phyloP scores from a whole-genome alignment of 768 basidiomycete species.

The Suillus subluteus region DNA sequence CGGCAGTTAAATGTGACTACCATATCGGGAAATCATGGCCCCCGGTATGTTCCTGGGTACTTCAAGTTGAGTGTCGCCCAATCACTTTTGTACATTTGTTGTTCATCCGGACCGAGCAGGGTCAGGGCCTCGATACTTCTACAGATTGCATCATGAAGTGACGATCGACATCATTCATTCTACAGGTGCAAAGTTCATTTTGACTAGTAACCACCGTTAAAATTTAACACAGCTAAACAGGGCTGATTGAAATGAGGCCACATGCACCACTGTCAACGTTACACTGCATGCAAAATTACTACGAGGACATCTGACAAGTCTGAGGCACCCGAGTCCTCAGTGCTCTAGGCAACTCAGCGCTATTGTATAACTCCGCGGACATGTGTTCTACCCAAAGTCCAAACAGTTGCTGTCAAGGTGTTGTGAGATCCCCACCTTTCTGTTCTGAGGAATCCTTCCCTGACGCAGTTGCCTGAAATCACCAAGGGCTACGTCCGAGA shows the following conservation, averaged over 20 bases:
- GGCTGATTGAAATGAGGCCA: background rate
- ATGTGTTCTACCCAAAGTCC: background rate
- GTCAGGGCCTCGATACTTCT: background rate
- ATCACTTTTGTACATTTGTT: conserved; percentile 25
- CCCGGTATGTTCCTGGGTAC: conserved; percentile 21
- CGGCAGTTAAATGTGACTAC: conserved; percentile 15
- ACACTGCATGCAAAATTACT: background rate
- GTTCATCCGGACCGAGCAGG: background rate
- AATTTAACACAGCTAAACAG: background rate
- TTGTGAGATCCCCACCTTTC: background rate
- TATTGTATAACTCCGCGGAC: conserved; percentile 3
- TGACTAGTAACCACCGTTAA: background rate
- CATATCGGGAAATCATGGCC: conserved; percentile 32
- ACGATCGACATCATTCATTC: conserved; percentile 4
- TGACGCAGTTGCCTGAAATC: background rate
- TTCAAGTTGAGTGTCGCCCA: background rate
- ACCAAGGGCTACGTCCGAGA: background rate
- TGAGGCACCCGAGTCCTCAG: background rate
- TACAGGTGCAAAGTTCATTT: background rate
- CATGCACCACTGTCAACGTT: background rate
- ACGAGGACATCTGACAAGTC: background rate
- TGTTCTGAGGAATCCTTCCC: background rate
- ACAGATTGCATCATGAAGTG: conserved; percentile 6
- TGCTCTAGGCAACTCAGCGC: background rate
- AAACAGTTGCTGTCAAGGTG: background rate